Conservation (phyloP, 2,329 filamentous ascomycete genomes). For the Tolypocladium endophyticum region DNA sequence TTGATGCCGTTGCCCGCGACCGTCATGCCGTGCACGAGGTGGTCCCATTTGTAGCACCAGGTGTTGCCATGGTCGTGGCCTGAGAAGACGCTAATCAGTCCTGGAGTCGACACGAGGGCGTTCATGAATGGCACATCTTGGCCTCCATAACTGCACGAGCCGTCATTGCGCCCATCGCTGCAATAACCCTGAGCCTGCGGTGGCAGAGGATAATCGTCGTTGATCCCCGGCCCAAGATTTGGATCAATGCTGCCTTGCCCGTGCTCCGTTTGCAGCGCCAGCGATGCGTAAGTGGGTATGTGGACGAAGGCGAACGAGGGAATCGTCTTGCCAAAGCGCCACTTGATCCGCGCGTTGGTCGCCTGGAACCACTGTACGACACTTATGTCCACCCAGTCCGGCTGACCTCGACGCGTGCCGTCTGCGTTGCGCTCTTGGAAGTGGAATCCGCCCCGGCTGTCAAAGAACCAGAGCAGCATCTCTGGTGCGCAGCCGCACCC, state of each 20-base stretch:
- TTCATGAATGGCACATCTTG: slow-evolving; percentile 54
- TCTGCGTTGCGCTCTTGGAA: slow-evolving; percentile 27
- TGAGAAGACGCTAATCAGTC: slow-evolving; percentile 47
- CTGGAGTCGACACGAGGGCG: slow-evolving; percentile 42
- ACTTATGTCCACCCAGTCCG: slow-evolving; percentile 33
- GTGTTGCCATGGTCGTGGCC: slow-evolving; percentile 58
- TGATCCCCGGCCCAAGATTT: slow-evolving; percentile 31
- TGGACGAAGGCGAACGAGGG: slow-evolving; percentile 39
- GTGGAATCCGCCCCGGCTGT: slow-evolving; percentile 47
- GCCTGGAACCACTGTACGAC: slow-evolving; percentile 35
- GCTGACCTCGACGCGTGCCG: slow-evolving; percentile 20
- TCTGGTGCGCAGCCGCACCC: slow-evolving; percentile 22
- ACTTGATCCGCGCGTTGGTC: slow-evolving; percentile 17
- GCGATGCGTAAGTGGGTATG: slow-evolving; percentile 33
- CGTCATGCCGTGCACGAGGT: slow-evolving; percentile 20
- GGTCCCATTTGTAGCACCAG: slow-evolving; percentile 44
- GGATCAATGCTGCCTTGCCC: slow-evolving; percentile 19
- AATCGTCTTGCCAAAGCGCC: slow-evolving; percentile 21
- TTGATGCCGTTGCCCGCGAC: slow-evolving; percentile 32
- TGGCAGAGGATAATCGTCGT: slow-evolving; percentile 30
- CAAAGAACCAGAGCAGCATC: slow-evolving; percentile 62
- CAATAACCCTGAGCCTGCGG: slow-evolving; percentile 35
- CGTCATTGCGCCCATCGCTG: slow-evolving; percentile 23
- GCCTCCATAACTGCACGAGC: slow-evolving; percentile 29
- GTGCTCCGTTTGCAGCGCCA: slow-evolving; percentile 22